Percentiles rank a stretch among this genome's conserved stretches.
Conservation (phyloP, 202 grass and related monocot species). For the Zizania palustris region DNA sequence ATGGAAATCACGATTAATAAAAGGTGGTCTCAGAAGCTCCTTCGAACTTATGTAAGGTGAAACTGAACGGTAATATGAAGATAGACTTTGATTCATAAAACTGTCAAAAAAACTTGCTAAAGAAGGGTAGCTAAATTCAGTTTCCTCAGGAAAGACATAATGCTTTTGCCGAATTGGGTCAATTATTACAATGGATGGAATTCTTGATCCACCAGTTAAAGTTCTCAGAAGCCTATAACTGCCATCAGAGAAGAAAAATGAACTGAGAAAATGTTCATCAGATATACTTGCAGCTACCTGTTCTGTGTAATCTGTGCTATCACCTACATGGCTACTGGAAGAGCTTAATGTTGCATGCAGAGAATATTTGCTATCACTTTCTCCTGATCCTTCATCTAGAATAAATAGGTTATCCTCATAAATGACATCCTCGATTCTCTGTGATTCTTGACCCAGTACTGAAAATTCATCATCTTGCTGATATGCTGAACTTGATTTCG, state of each 20-base stretch:
- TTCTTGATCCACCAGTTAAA: conserved; percentile 75
- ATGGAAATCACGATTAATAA: conserved; percentile 86
- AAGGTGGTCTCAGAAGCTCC: conserved; percentile 80
- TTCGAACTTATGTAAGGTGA: conserved; percentile 51
- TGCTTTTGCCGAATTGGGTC: conserved; percentile 73
- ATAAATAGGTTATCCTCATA: conserved; percentile 43
- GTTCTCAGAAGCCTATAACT: conserved; percentile 67
- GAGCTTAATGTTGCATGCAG: conserved; percentile 40
- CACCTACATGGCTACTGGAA: conserved; percentile 29
- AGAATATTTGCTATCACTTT: conserved; percentile 42
- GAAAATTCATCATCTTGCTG: conserved; percentile 36
- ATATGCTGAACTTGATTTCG: conserved; percentile 33
- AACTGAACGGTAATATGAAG: conserved; percentile 57
- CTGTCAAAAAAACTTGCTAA: conserved; percentile 72
- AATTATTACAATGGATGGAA: conserved; percentile 88
- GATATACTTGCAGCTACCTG: conserved; percentile 39
- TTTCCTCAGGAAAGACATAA: conserved; percentile 70
- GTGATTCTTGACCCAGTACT: conserved; percentile 41
- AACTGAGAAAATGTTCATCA: conserved; percentile 57
- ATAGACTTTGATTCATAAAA: conserved; percentile 74
- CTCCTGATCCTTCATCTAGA: conserved; percentile 41
- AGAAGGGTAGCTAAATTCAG: conserved; percentile 59
- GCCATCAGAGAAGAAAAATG: conserved; percentile 86
- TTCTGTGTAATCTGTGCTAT: conserved; percentile 26
- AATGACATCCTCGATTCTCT: conserved; percentile 40